Conservation (phyloP, 2,329 filamentous ascomycete species). For the Cladophialophora bantiana region DNA sequence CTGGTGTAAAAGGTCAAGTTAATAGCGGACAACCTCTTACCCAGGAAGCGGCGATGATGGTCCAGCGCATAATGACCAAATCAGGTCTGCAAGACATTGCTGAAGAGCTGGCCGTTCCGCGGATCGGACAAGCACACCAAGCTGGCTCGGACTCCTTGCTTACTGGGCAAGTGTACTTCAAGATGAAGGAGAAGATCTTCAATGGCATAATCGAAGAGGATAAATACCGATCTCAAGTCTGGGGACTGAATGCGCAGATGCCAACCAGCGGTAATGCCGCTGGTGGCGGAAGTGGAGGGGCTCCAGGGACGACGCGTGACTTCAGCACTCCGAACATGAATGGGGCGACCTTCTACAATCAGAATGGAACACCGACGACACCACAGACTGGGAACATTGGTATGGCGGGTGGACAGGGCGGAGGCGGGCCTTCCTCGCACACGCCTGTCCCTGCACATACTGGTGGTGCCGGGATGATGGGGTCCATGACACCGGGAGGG, state of each 20-base stretch:
- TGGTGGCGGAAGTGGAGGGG: background rate
- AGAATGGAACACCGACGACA: slow-evolving; percentile 69
- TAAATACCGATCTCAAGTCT: slow-evolving; percentile 86
- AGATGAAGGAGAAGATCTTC: slow-evolving; percentile 87
- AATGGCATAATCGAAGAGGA: slow-evolving; percentile 78
- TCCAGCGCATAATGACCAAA: slow-evolving; percentile 87
- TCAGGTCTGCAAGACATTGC: slow-evolving; percentile 92
- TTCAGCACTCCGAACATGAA: slow-evolving; percentile 59
- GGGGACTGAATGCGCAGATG: slow-evolving; percentile 82
- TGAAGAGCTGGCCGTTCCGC: slow-evolving; percentile 88
- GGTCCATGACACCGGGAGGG: slow-evolving; percentile 79
- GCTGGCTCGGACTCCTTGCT: slow-evolving; percentile 92
- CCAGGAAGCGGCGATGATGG: slow-evolving; percentile 71
- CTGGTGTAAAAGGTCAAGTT: slow-evolving; percentile 72
- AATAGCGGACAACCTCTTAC: slow-evolving; percentile 71
- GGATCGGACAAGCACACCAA: slow-evolving; percentile 86
- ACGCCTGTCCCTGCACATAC: slow-evolving; percentile 49
- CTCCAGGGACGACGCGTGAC: slow-evolving; percentile 46
- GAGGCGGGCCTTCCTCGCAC: slow-evolving; percentile 41
- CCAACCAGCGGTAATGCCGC: slow-evolving; percentile 50
- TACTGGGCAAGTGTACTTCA: slow-evolving; percentile 94
- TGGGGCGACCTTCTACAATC: slow-evolving; percentile 58
- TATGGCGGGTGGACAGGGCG: slow-evolving; percentile 47
- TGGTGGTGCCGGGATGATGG: slow-evolving; percentile 58
- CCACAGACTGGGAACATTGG: slow-evolving; percentile 65